These are phyloP conservation scores for Aspergillus ibericus DNA, from an alignment of 2,329 filamentous ascomycete species.

Conservation along the genomic window DNA sequence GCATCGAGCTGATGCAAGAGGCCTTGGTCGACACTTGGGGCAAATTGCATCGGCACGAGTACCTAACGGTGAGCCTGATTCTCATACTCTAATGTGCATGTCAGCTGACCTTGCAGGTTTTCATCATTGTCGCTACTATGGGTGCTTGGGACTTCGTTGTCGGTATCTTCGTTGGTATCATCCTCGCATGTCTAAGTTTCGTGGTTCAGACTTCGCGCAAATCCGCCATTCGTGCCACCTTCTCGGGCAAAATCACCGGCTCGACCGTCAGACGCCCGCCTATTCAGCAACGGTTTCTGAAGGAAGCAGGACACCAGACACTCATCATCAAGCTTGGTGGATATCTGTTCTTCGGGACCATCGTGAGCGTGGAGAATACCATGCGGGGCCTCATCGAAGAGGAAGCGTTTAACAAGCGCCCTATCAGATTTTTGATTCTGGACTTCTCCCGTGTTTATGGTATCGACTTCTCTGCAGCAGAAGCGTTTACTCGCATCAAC, in stretches of 20 bases:
- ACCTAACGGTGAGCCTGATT: constrained; percentile 66
- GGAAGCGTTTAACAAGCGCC: constrained; percentile 71
- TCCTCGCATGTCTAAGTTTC: constrained; percentile 86
- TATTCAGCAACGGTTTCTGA: constrained; percentile 82
- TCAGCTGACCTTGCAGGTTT: constrained; percentile 52
- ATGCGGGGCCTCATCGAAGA: constrained; percentile 82
- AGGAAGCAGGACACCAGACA: constrained; percentile 82
- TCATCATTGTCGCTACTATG: constrained; percentile 92
- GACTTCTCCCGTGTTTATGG: constrained; percentile 89
- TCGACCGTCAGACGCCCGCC: constrained; percentile 92
- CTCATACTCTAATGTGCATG: not conserved
- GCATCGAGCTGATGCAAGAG: constrained; percentile 86
- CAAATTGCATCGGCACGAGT: constrained; percentile 83
- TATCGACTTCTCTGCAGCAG: constrained; percentile 92
- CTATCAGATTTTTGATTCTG: constrained; percentile 85
- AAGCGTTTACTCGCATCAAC: constrained; percentile 91
- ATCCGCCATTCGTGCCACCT: constrained; percentile 85
- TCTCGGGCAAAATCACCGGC: constrained; percentile 82
- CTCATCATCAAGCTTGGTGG: constrained; percentile 88
- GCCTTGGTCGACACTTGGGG: constrained; percentile 86
- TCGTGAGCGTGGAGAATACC: constrained; percentile 88
- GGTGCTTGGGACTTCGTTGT: constrained; percentile 95
- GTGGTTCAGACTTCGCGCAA: constrained; percentile 89
- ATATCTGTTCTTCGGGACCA: constrained; percentile 97
- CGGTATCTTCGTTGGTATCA: constrained; percentile 87